Evolutionary conservation across 768 basidiomycete genomes (phyloP).

Genomic region (Leccinum subtestaceum): DNA sequence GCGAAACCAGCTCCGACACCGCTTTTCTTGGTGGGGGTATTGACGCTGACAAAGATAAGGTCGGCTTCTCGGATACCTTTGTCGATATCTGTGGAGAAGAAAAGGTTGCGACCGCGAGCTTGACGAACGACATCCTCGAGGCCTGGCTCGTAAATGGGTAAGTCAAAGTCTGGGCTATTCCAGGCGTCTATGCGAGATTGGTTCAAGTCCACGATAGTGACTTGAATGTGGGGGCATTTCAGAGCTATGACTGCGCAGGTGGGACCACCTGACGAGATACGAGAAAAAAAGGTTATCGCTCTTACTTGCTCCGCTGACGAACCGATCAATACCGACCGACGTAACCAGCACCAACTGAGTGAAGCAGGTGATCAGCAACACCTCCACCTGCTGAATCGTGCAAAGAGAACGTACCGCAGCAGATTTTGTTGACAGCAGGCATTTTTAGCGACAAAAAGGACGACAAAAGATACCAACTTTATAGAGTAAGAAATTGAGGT

Average conservation of each 20-base stretch:
- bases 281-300: constrained; percentile 14
- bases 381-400: not conserved
- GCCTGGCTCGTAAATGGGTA: constrained; percentile 98
- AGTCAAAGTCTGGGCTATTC: constrained; percentile 80
- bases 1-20: constrained; percentile 98
- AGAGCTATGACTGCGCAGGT: constrained; percentile 94
- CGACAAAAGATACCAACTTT: not conserved
- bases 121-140: constrained; percentile 86
- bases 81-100: constrained; percentile 95
- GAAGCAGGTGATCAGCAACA: constrained; percentile 9
- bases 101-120: constrained; percentile 91
- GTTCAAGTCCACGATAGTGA: constrained; percentile 99
- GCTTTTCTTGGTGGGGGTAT: constrained; percentile 98
- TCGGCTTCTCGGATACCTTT: constrained; percentile 92
- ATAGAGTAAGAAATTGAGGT: not conserved
- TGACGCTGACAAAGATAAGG: constrained; percentile 97
- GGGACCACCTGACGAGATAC: constrained; percentile 66
- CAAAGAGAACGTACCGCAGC: constrained; percentile 68
- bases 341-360: constrained; percentile 82
- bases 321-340: constrained; percentile 59
- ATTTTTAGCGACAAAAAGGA: constrained; percentile 5
- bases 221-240: constrained; percentile 88
- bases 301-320: not conserved
- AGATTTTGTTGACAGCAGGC: constrained; percentile 73
- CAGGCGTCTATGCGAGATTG: constrained; percentile 92